A percentile compares a stretch with the other conserved stretches of the same genome.
These are phyloP conservation scores for Sporopachydermia lactativora DNA, from an alignment of 805 yeast species.

Conservation along the genomic window DNA sequence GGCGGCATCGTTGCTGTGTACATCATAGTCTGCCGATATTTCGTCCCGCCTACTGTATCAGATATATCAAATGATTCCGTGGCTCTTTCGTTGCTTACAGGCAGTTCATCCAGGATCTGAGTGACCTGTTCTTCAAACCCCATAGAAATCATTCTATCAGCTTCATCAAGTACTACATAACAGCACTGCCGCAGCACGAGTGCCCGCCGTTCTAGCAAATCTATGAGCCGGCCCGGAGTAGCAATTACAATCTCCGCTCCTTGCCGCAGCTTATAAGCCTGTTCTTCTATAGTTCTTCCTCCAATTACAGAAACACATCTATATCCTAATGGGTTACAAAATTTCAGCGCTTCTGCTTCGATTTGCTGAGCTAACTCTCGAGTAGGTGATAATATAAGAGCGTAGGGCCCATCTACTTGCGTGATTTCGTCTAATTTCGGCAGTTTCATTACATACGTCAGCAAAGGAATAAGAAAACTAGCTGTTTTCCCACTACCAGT, in stretches of 20 bases:
- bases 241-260: slow-evolving; percentile 79
- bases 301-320: slow-evolving; percentile 61
- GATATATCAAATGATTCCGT: slow-evolving; percentile 8
- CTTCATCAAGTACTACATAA: slow-evolving; percentile 78
- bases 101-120: slow-evolving; percentile 41
- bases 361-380: slow-evolving; percentile 90
- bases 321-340: slow-evolving; percentile 25
- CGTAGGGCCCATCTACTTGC: slow-evolving; percentile 52
- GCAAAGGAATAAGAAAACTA: slow-evolving; percentile 63
- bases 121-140: slow-evolving; percentile 79
- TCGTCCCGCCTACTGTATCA: slow-evolving; percentile 14
- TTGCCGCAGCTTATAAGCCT: slow-evolving; percentile 38
- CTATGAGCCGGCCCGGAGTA: slow-evolving; percentile 87
- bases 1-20: slow-evolving; percentile 90
- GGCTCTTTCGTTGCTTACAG: slow-evolving; percentile 27
- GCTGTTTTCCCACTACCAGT: slow-evolving; percentile 96
- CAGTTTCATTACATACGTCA: slow-evolving; percentile 35
- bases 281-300: slow-evolving; percentile 75
- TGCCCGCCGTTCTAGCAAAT: slow-evolving; percentile 57
- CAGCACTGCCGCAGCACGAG: slow-evolving; percentile 45
- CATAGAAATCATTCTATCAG: slow-evolving; percentile 90
- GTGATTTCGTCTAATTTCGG: slow-evolving; percentile 33
- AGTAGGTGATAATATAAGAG: slow-evolving; percentile 76
- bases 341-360: slow-evolving; percentile 44
- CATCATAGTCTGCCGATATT: slow-evolving; percentile 59